phyloP scores from a whole-genome alignment of 2,329 filamentous ascomycete genomes.

The Cercospora sp. region DNA sequence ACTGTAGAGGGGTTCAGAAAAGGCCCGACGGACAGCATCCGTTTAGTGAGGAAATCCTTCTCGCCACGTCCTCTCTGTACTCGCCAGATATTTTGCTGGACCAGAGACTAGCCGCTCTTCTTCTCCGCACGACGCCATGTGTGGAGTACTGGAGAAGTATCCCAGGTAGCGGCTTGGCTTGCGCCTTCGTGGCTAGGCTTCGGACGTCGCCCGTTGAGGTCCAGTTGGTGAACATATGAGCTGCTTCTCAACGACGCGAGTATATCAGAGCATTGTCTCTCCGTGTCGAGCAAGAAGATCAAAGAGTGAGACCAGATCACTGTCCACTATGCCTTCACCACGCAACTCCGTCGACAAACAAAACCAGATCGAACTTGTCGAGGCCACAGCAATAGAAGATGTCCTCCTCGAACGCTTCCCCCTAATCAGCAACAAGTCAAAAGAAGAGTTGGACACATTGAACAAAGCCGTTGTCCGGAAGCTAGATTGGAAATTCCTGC shows the following conservation, averaged over 20 bases:
- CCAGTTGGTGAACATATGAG: background rate
- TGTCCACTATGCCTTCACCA: background rate
- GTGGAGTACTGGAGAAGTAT: background rate
- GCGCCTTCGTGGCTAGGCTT: background rate
- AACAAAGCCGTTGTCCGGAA: slow-evolving; percentile 20
- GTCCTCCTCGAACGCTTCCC: slow-evolving; percentile 15
- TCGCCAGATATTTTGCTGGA: background rate
- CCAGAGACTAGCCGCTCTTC: background rate
- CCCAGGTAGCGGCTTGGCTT: background rate
- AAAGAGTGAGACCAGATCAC: background rate
- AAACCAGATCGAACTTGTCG: slow-evolving; percentile 12
- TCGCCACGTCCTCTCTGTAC: background rate
- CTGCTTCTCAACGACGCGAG: background rate
- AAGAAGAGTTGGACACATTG: slow-evolving; percentile 10
- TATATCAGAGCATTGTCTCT: background rate
- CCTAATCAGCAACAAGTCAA: slow-evolving; percentile 13
- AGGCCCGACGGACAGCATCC: background rate
- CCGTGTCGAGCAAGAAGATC: background rate
- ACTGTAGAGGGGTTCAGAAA: background rate
- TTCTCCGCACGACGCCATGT: background rate
- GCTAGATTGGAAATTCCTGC: slow-evolving; percentile 21
- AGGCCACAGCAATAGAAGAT: background rate
- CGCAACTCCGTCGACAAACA: slow-evolving; percentile 17
- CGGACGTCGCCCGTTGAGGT: background rate
- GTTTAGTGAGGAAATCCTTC: background rate